These are phyloP conservation scores for Ailanthus altissimus DNA, from an alignment of 345 rosid species.

Conservation along the genomic window DNA sequence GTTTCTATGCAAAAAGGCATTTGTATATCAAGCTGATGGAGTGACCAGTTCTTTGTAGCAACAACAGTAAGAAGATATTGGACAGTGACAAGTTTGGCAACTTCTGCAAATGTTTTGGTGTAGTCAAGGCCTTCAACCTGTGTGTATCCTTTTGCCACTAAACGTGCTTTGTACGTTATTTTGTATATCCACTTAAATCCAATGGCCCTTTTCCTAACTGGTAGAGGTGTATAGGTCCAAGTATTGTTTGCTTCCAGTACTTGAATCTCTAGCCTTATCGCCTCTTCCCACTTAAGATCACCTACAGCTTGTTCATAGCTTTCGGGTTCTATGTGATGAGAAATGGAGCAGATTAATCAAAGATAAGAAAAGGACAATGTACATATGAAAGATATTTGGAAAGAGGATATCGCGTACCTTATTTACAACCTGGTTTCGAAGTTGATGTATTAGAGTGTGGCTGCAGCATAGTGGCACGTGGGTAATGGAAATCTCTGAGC, in stretches of 20 bases:
- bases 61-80: neutral
- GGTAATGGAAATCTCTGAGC: too few relatives aligned
- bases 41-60: neutral
- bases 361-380: too few relatives aligned
- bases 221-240: neutral
- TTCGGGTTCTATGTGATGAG: neutral
- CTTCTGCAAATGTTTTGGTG: neutral
- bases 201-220: neutral
- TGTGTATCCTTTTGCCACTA: neutral
- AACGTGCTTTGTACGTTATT: neutral
- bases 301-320: neutral
- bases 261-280: neutral
- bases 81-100: too few relatives aligned
- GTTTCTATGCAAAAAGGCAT: neutral
- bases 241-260: neutral
- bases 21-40: neutral
- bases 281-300: neutral
- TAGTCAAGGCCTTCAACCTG: neutral
- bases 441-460: too few relatives aligned
- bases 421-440: too few relatives aligned
- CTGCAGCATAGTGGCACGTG: too few relatives aligned
- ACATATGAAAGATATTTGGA: too few relatives aligned
- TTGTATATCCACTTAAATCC: neutral
- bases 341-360: too few relatives aligned
- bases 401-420: too few relatives aligned